phyloP scores from a whole-genome alignment of 352 stramenopile genomes.

The Pythium utonaiense region DNA sequence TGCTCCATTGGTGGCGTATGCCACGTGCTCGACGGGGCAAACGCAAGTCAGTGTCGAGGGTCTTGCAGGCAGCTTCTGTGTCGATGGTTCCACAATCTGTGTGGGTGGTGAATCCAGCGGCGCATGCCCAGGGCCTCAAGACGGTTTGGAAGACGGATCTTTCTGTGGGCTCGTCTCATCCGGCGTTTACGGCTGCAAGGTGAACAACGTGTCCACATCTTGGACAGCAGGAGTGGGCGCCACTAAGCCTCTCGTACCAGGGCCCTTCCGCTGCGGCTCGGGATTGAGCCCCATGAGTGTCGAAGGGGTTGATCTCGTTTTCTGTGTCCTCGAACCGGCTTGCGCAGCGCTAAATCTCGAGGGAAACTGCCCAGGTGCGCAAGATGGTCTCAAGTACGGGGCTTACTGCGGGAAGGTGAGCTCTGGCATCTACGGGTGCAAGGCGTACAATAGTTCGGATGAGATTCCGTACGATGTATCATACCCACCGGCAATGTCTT shows the following conservation, averaged over 20 bases:
- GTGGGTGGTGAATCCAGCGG: not conserved
- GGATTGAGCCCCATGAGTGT: slow-evolving; percentile 9
- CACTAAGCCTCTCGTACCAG: not conserved
- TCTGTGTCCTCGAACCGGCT: not conserved
- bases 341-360: not conserved
- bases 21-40: not conserved
- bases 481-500: not conserved
- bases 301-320: slow-evolving; percentile 2
- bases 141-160: not conserved
- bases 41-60: not conserved
- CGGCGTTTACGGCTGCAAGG: not conserved
- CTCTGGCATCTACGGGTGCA: slow-evolving; percentile 8
- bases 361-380: not conserved
- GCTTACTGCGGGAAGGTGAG: not conserved
- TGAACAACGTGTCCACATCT: not conserved
- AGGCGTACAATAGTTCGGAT: not conserved
- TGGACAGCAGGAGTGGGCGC: not conserved
- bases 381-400: not conserved
- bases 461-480: not conserved
- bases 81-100: not conserved
- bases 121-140: not conserved
- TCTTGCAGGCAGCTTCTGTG: not conserved
- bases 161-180: not conserved
- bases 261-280: not conserved
- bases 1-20: not conserved